Conservation (phyloP, 805 yeast genomes). For the Wickerhamiella lipophila region DNA sequence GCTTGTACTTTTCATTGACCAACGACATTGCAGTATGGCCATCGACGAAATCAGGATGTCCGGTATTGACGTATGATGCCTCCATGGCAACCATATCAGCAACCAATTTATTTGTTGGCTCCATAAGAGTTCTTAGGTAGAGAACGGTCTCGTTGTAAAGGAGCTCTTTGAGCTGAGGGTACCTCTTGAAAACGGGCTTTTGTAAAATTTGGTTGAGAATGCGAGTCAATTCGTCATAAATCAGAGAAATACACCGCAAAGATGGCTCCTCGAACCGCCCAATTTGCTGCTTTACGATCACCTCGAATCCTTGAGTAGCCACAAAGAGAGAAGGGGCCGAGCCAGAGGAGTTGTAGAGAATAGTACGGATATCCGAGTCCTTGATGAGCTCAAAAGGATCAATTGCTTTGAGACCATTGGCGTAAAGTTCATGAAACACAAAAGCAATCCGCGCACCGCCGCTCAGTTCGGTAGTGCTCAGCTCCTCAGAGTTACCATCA, state of each 20-base stretch:
- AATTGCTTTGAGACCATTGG: constrained; percentile 79
- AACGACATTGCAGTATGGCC: constrained; percentile 92
- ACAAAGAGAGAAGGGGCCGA: constrained; percentile 92
- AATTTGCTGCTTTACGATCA: constrained; percentile 85
- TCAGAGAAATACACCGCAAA: constrained; percentile 71
- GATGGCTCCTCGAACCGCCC: constrained; percentile 90
- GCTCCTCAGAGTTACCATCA: constrained; percentile 85
- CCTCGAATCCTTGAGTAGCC: constrained; percentile 95
- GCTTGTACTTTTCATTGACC: constrained; percentile 77
- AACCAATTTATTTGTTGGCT: constrained; percentile 80
- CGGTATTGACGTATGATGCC: constrained; percentile 91
- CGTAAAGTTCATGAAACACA: constrained; percentile 91
- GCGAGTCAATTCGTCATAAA: constrained; percentile 89
- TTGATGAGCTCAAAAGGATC: constrained; percentile 96
- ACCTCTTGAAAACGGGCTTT: constrained; percentile 72
- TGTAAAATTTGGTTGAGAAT: constrained; percentile 73
- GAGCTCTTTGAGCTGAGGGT: constrained; percentile 82
- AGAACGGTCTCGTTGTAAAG: constrained; percentile 67
- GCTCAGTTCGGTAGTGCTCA: constrained; percentile 77
- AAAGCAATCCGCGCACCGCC: constrained; percentile 97
- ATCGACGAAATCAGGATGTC: constrained; percentile 89
- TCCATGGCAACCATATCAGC: constrained; percentile 73
- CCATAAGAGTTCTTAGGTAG: constrained; percentile 61
- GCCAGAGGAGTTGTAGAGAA: constrained; percentile 93
- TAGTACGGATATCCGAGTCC: constrained; percentile 91